Evolutionary conservation across 331 rosid species (phyloP), one percentile per base, ranked within the genome.

Genomic region (Rosa hybrid): DNA sequence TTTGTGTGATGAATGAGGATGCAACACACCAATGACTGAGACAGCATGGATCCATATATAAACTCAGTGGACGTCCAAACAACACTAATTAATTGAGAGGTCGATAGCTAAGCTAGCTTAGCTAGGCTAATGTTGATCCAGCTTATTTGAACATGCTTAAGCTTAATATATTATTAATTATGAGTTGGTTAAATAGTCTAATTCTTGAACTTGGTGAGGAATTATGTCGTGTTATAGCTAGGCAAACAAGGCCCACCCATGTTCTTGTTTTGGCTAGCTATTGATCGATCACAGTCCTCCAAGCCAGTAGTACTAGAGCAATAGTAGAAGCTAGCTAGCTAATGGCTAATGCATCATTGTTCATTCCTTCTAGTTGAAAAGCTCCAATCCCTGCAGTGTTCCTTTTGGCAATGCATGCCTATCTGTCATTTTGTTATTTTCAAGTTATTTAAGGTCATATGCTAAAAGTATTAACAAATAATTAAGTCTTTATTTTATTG

Each of bases 231-330:
- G 56, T 20, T 21, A 44, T 65, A 65, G 71, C 21, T 44, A 70
- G 59, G 64, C 56, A 82, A 77, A 63, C 20, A 45, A 65, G 86
- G 80, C 82, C 86, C 86, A 83, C 86, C 79, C 82, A 72, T 67
- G 79, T 78, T 77, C 80, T 45, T 82, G 34, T 76, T 63, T 76
- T 46, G 41, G 71, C 45, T 3, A 16, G 59, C 27, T 9, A 5
- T 12, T 18, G 71, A 62, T 44, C 59, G 13, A 62, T 23, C 23
- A 21, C n/a, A 34, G 45, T 30, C 20, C 42, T 64, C 44, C 44
- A 21, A 41, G 25, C 7, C n/a, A 42, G 38, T n/a, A 69, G 34
- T 20, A 57, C 2, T 57, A n/a, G 48, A 44, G 41, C 41, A 23
- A 62, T 60, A 9, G 39, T 62, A 11, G 39, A 12, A 25, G 68